Evolutionary conservation across 306 rosid species (phyloP), one percentile per base, ranked within the genome.

Genomic region (Malus asiatica): DNA sequence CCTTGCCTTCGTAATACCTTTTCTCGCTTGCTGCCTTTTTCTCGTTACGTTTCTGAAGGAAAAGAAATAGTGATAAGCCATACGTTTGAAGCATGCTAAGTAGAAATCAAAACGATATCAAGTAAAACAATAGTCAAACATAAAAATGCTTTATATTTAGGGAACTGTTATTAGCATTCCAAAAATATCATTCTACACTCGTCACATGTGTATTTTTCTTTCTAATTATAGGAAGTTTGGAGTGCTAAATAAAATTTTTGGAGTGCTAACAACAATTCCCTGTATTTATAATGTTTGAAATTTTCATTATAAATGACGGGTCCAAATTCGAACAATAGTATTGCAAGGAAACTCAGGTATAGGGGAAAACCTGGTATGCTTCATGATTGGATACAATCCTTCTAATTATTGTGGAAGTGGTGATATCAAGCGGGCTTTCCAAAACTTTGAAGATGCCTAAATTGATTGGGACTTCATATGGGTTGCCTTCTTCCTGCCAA

Each of bases 311-410:
- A 52, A 10, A 75, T 20, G 30, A 32, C 18, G 30, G 29, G 51
- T 25, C 22, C 11, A 48, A 11, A 27, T 62, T 64, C 23, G 51
- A 64, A 58, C 40, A 70, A 29, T 25, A 40, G 19, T 48, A 68
- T 1, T 55, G 73, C 66, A 57, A 38, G 44, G 22, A 71, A 72
- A 55, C 52, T 75, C 57, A 27, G 63, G 71, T 59, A 20, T 27
- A 16, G 29, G 19, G 63, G 64, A 29, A 19, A 94, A 94, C 98
- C 96, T 90, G 98, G 81, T 87, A 94, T 6, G 98, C 98, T 79
- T 94, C 97, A 45, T 94, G 95, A 82, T 94, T 94, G 55, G 95
- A 75, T 53, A 94, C 89, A 51, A 94, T 94, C 87, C 98, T 92
- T 79, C 80, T 86, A 81, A 94, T 91, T 86, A 94, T 94, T 4